These are phyloP conservation scores for Malus hybrid DNA, from an alignment of 331 rosid genomes.

Conservation along the genomic window DNA sequence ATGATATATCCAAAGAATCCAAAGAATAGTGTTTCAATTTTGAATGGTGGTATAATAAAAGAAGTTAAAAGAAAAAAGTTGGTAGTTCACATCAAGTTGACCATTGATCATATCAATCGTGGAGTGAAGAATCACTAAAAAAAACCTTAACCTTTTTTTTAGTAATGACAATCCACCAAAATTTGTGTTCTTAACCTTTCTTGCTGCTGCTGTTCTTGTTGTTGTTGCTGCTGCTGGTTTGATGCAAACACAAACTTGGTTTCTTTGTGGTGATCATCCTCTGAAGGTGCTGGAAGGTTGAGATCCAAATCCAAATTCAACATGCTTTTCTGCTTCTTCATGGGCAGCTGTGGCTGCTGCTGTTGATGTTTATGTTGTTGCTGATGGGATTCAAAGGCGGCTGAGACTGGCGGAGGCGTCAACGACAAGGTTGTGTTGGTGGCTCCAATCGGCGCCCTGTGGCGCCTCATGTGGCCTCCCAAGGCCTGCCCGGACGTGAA, in stretches of 20 bases:
- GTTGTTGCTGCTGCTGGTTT: slow-evolving; percentile 35
- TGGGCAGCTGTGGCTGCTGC: not conserved
- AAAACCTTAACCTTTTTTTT: slow-evolving; percentile 15
- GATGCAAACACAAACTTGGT: slow-evolving; percentile 48
- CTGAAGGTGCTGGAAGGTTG: slow-evolving; percentile 93
- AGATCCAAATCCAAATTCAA: slow-evolving; percentile 89
- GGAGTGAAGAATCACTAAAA: slow-evolving; percentile 3
- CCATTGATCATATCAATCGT: slow-evolving; percentile 15
- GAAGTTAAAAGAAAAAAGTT: slow-evolving; percentile 1
- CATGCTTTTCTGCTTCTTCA: slow-evolving; percentile 45
- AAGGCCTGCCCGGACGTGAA: slow-evolving; percentile 86
- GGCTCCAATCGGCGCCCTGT: slow-evolving; percentile 32
- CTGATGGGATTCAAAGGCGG: slow-evolving; percentile 7
- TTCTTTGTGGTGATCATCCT: slow-evolving; percentile 71
- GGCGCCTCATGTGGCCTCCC: slow-evolving; percentile 94
- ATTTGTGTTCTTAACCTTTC: slow-evolving; percentile 21
- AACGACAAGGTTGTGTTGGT: slow-evolving; percentile 30
- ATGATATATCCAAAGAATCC: slow-evolving; percentile 25
- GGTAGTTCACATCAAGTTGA: slow-evolving; percentile 33
- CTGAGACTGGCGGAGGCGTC: slow-evolving; percentile 23
- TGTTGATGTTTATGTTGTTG: slow-evolving; percentile 7
- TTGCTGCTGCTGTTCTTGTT: slow-evolving; percentile 23
- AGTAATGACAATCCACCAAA: slow-evolving; percentile 98
- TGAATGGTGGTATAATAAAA: not conserved
- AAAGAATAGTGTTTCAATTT: slow-evolving; percentile 33